Evolutionary conservation across 495 filamentous ascomycete species (phyloP).

Genomic region (Trichoderma asperelloides): DNA sequence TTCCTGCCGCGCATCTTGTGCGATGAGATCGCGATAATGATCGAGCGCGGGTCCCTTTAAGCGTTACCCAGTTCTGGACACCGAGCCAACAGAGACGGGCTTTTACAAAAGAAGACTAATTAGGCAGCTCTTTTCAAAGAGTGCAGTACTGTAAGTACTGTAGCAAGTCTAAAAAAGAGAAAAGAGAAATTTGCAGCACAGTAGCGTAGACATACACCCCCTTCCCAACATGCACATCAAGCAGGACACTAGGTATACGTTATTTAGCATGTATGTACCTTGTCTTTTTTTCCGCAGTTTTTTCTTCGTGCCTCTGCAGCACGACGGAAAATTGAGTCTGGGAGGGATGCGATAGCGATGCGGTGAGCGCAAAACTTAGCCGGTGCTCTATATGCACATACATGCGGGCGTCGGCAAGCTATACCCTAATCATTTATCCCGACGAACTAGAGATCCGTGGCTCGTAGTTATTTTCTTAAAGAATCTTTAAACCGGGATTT

Average conservation of each 20-base stretch:
- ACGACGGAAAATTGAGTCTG: slow-evolving; percentile 5
- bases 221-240: too few species aligned
- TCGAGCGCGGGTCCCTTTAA: background rate
- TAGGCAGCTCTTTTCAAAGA: too few species aligned
- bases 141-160: too few species aligned
- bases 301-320: background rate
- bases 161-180: too few species aligned
- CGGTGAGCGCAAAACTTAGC: slow-evolving; percentile 4
- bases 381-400: background rate
- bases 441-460: background rate
- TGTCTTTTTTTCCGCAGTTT: background rate
- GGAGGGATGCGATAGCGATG: background rate
- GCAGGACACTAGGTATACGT: too few species aligned
- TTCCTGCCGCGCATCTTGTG: background rate
- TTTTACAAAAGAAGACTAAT: too few species aligned
- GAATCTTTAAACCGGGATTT: background rate
- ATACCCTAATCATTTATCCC: background rate
- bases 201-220: too few species aligned
- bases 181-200: too few species aligned
- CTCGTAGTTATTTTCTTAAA: background rate
- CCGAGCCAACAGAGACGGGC: background rate
- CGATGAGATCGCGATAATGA: background rate
- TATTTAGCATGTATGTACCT: background rate
- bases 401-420: background rate
- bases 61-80: background rate